Evolutionary conservation across 192 early-diverging fungal genomes (phyloP).

Genomic region (Kappamyces sp.): DNA sequence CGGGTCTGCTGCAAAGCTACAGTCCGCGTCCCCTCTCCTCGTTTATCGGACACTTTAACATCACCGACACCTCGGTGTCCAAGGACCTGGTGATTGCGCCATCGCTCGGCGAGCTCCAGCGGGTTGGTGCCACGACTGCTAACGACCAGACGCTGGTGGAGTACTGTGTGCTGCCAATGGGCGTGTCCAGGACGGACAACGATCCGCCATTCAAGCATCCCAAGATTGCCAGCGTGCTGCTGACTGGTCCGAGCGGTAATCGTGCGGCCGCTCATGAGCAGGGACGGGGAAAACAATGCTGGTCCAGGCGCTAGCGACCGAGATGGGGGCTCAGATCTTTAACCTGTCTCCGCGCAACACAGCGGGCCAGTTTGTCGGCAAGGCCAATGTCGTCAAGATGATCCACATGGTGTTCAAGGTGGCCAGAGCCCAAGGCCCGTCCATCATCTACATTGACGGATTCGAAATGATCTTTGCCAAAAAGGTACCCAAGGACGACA

Average conservation of each 20-base stretch:
- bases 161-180: slow-evolving; percentile 50
- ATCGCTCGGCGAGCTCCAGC: slow-evolving; percentile 41
- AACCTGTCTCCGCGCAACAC: slow-evolving; percentile 53
- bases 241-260: slow-evolving; percentile 45
- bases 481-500: slow-evolving; percentile 61
- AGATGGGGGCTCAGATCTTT: slow-evolving; percentile 47
- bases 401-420: slow-evolving; percentile 66
- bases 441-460: slow-evolving; percentile 54
- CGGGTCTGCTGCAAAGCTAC: slow-evolving; percentile 45
- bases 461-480: slow-evolving; percentile 58
- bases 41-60: slow-evolving; percentile 42
- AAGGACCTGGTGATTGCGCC: slow-evolving; percentile 41
- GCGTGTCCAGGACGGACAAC: slow-evolving; percentile 12
- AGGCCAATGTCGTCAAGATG: slow-evolving; percentile 45
- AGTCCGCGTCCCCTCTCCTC: slow-evolving; percentile 19
- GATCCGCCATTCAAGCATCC: slow-evolving; percentile 25
- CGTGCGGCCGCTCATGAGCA: slow-evolving; percentile 12
- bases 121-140: slow-evolving; percentile 23
- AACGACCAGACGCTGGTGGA: slow-evolving; percentile 24
- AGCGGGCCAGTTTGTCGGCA: slow-evolving; percentile 52
- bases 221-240: slow-evolving; percentile 32
- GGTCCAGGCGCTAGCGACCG: slow-evolving; percentile 50
- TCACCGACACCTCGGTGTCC: slow-evolving; percentile 27
- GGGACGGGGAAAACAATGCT: slow-evolving; percentile 53
- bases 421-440: slow-evolving; percentile 48